A percentile compares a stretch with the other conserved stretches of the same genome.
Conservation (phyloP, 202 grass and related monocot genomes). For the Zoysia matrella region DNA sequence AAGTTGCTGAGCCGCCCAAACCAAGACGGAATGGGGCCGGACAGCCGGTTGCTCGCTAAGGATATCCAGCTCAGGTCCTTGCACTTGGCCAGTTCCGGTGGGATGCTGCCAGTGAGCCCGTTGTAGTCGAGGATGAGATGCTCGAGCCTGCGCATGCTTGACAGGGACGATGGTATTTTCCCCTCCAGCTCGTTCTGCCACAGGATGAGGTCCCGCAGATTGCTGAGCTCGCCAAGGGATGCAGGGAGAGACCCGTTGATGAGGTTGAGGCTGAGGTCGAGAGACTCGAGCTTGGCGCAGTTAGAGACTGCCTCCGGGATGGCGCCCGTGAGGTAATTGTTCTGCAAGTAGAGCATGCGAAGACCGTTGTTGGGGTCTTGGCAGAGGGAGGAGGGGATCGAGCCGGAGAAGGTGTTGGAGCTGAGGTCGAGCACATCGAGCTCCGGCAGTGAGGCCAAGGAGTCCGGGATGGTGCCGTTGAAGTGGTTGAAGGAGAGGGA, state of each 20-base stretch:
- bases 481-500: slow-evolving; percentile 74
- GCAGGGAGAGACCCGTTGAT: slow-evolving; percentile 70
- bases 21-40: slow-evolving; percentile 77
- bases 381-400: too few species aligned
- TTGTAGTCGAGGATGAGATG: slow-evolving; percentile 83
- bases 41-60: slow-evolving; percentile 81
- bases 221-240: slow-evolving; percentile 58
- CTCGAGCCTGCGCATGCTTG: slow-evolving; percentile 28
- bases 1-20: slow-evolving; percentile 72
- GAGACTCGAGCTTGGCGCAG: too few species aligned
- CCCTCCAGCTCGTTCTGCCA: slow-evolving; percentile 89
- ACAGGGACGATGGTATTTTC: slow-evolving; percentile 70
- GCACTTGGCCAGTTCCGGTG: slow-evolving; percentile 65
- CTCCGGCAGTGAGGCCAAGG: too few species aligned
- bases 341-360: too few species aligned
- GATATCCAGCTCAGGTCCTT: slow-evolving; percentile 91
- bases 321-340: too few species aligned
- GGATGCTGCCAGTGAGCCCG: slow-evolving; percentile 67
- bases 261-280: background rate
- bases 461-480: too few species aligned
- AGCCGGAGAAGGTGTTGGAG: too few species aligned
- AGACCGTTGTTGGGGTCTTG: too few species aligned
- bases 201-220: slow-evolving; percentile 76
- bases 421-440: too few species aligned
- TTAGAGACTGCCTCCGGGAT: too few species aligned